Percentiles rank a stretch among this genome's conserved stretches.
Evolutionary conservation across 2,329 filamentous ascomycete genomes (phyloP).

Genomic region (Xylariaceae sp.): DNA sequence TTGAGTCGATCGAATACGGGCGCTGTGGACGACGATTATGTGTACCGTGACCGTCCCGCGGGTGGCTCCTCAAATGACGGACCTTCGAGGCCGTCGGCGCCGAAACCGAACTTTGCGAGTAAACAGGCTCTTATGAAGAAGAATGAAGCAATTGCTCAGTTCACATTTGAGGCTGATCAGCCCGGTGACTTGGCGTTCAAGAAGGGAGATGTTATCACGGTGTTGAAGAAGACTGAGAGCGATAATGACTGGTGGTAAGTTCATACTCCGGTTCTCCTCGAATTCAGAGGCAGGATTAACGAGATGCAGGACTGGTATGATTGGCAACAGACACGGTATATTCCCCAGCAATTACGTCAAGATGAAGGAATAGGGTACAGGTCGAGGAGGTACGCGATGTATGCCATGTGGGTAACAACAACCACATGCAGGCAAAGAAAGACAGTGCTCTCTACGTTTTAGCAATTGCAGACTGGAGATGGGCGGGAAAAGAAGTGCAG

Average conservation of each 20-base stretch:
- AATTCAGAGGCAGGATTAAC: not conserved
- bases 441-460: too few relatives aligned
- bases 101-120: slow-evolving; percentile 77
- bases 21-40: slow-evolving; percentile 44
- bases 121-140: slow-evolving; percentile 54
- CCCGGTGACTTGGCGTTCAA: slow-evolving; percentile 91
- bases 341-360: slow-evolving; percentile 83
- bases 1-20: slow-evolving; percentile 49
- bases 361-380: slow-evolving; percentile 43
- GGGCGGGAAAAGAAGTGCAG: too few relatives aligned
- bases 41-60: slow-evolving; percentile 30
- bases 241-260: slow-evolving; percentile 91
- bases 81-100: slow-evolving; percentile 66
- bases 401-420: too few relatives aligned
- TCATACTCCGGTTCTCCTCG: not conserved
- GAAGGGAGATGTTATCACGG: slow-evolving; percentile 94
- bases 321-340: slow-evolving; percentile 81
- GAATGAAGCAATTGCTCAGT: slow-evolving; percentile 87
- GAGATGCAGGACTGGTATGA: slow-evolving; percentile 70
- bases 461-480: too few relatives aligned
- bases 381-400: too few relatives aligned
- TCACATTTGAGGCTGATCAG: slow-evolving; percentile 92
- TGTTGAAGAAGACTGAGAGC: slow-evolving; percentile 90
- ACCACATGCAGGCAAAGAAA: too few relatives aligned
- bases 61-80: slow-evolving; percentile 42